phyloP scores from a whole-genome alignment of 306 rosid genomes.

The Gynostemma pentaphyllum region DNA sequence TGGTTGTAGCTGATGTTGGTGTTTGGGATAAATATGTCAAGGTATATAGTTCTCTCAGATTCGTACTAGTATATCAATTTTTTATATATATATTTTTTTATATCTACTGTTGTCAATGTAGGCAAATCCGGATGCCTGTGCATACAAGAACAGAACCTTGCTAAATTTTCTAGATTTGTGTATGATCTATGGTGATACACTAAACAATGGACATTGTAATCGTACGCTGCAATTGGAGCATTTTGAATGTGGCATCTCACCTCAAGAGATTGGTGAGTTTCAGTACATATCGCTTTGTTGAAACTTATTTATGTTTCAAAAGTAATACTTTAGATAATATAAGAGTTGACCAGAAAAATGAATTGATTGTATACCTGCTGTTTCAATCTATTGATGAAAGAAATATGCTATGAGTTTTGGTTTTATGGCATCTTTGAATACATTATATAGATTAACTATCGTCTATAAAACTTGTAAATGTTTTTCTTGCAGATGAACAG shows the following conservation, averaged over 20 bases:
- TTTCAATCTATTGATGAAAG: not conserved
- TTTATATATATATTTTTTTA: constrained; percentile 12
- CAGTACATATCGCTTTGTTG: not conserved
- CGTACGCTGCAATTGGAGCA: constrained; percentile 19
- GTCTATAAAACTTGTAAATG: not conserved
- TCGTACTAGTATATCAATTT: not conserved
- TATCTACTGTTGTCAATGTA: constrained; percentile 21
- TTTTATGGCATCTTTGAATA: not conserved
- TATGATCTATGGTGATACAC: constrained; percentile 26
- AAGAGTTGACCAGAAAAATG: not conserved
- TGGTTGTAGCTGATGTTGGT: constrained; percentile 31
- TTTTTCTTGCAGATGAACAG: constrained; percentile 23
- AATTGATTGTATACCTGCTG: not conserved
- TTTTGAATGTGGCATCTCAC: constrained; percentile 15
- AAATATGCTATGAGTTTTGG: not conserved
- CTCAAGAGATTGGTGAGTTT: constrained; percentile 13
- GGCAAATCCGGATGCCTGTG: constrained; percentile 33
- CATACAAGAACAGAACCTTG: constrained; percentile 34
- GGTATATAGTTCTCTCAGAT: constrained; percentile 20
- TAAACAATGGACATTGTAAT: constrained; percentile 24
- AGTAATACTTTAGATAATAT: not conserved
- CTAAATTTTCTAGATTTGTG: constrained; percentile 31
- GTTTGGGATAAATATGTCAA: constrained; percentile 36
- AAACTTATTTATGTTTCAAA: not conserved
- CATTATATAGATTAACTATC: not conserved